Percentiles rank a stretch among this genome's conserved stretches.
Conservation (phyloP, 257 asterid species). For the Pogostemon cablin region DNA sequence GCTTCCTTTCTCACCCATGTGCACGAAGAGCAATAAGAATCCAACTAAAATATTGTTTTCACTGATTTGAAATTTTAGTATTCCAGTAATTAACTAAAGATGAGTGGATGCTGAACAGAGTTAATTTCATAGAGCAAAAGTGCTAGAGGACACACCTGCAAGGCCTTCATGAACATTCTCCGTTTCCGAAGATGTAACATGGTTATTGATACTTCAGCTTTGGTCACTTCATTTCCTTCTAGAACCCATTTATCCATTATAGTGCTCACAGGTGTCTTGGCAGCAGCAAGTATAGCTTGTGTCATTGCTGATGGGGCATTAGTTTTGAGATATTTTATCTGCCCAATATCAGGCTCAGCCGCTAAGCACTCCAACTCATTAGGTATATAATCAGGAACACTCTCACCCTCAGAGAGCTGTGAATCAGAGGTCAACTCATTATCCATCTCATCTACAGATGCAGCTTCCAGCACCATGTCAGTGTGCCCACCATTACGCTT, state of each 20-base stretch:
- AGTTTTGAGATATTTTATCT: conserved; percentile 31
- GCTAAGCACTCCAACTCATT: conserved; percentile 42
- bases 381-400: conserved; percentile 28
- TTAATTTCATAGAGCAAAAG: neutral
- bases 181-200: conserved; percentile 56
- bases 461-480: conserved; percentile 37
- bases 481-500: conserved; percentile 40
- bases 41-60: neutral
- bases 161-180: conserved; percentile 56
- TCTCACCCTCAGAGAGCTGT: conserved; percentile 54
- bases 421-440: conserved; percentile 48
- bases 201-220: conserved; percentile 40
- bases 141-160: conserved; percentile 58
- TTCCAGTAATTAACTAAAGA: conserved; percentile 9
- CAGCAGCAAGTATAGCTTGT: conserved; percentile 54
- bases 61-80: neutral
- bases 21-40: neutral
- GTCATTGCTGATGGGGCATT: conserved; percentile 40
- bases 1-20: neutral
- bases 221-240: conserved; percentile 66
- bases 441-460: conserved; percentile 37
- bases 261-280: conserved; percentile 39
- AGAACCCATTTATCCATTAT: conserved; percentile 68
- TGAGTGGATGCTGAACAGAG: neutral
- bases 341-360: conserved; percentile 36